Base-by-base conservation (phyloP, 805 yeast genomes). In the Teunomyces tritomae region DNA sequence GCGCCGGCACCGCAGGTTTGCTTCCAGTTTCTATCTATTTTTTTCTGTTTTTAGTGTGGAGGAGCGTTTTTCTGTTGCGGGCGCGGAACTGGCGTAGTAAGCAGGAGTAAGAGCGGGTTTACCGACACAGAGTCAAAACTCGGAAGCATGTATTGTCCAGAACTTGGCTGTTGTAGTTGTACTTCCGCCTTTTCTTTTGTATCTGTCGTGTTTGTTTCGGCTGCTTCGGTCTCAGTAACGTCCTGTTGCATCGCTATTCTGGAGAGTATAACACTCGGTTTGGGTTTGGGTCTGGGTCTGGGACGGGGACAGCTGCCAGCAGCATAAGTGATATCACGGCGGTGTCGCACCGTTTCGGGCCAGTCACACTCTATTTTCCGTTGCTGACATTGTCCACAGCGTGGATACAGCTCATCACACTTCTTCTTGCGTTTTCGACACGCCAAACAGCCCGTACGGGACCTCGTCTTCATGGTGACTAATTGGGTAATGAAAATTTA, bases 211-310 rank as follows among this genome's bases (percentile, higher is more conserved):
- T 14, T 26, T 5, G 27, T 28, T 4, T n/a, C 29, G 10, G 13
- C 27, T 1, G 28, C 34, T 1, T 41, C 39, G 10, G 35, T 40
- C 3, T 47, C 46, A 8, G 44, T 45, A 30, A 45, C 44, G 40
- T 70, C 72, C 57, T 69, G 68, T 54, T 70, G 75, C 64, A 70
- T 58, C 27, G 73, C 73, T 36, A 70, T 70, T 32, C 66, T 53
- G 26, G 62, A 58, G 20, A 69, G 49, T 36, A 62, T 53, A 45
- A 53, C 54, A 43, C 47, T 54, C 27, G 44, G 51, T 11, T 45
- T 46, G 34, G 47, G 55, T 30, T 14, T 46, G 45, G 24, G 24
- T 5, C 5, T 20, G 24, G 44, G 50, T 11, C 44, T 46, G 34
- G 47, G 36, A 11, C 36, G 39, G 26, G 29, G 29, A 5, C 34